Base-by-base conservation (phyloP, 352 stramenopile genomes). In the Pythium brassicae region DNA sequence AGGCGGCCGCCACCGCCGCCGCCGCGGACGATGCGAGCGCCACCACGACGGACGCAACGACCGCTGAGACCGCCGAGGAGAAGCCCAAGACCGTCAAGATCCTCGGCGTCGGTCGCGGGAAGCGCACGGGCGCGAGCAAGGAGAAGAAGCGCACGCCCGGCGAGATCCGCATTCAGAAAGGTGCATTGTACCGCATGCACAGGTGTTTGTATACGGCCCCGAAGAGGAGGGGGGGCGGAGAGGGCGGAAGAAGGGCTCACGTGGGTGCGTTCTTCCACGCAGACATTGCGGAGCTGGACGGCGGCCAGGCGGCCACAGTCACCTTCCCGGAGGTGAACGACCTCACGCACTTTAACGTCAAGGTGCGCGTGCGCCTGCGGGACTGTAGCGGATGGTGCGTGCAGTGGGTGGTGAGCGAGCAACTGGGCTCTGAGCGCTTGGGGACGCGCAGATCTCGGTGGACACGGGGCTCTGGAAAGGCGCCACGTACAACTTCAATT, bases 161-260 rank as follows among this genome's bases (percentile, higher is more conserved):
- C 65, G 96, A 99, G 76, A 98, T 99, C 74, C 89, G 96, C 49
- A 98, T 99, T 70, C 96, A 99, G 74, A 99, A 98, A 93, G 96
- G 94, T 98, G 47, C 63, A 35, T 4, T 35, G n/a, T n/a, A n/a
- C n/a, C n/a, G n/a, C n/a, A n/a, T 35, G 29, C 10, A 10, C 29
- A 5, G 14, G 17, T 34, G 2, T 27, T 11, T 22, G 12, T 44
- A 22, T 44, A 19, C 20, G 52, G 9, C 4, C 32, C 6, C 4
- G 20, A n/a, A 35, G 45, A 7, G 2, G 20, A 40, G 26, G 46
- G n/a, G n/a, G n/a, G n/a, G n/a, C n/a, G n/a, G 32, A 9, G 51
- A 32, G 14, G 54, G 45, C 4, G 19, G n/a, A 11, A 20, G 57
- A 22, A 19, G 3, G 22, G 9, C 26, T 7, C 39, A 15, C 15